Evolutionary conservation across 2,329 filamentous ascomycete species (phyloP), one percentile per base, ranked within the genome.

Genomic region (Fusarium continuum): DNA sequence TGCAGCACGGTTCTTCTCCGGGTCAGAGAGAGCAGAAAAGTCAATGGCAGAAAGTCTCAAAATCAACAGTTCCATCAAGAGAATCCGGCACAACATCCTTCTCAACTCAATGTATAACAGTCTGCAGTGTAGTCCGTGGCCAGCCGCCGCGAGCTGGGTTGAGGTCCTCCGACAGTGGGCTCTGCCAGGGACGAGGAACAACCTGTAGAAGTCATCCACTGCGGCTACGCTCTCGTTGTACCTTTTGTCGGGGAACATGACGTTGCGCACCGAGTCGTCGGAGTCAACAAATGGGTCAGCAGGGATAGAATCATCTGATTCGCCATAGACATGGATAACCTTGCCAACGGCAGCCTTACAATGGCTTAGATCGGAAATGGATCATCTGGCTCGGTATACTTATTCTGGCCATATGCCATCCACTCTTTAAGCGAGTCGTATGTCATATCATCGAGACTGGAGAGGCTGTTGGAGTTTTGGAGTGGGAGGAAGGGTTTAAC

Each of bases 51-150:
- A 54, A 36, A 76, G 74, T 65, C 71, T 70, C 64, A 75, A 72
- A 1, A 71, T 74, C 68, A 23, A 19, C 35, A 8, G 26, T 77
- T 68, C 29, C 76, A 74, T 68, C 47, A 26, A 48, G 38, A 39
- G 51, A 55, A 35, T 39, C 55, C n/a, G 16, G 60, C 36, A 25
- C 50, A 41, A 64, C 51, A 8, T 73, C 89, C 61, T 90, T 91
- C 63, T 83, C 84, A 10, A 92, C 78, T 68, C 82, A 91, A 69
- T 91, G 86, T 70, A 92, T 90, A 16, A 87, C 86, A 3, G 87
- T 90, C 3, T 88, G 85, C 73, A 91, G 86, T 35, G 91, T 88
- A 5, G 86, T 86, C 60, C 86, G 80, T 1, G 79, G 80, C 65
- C 76, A 82, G 0, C 78, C 76, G 1, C 77, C 78, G 0, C 35